A percentile compares a stretch with the other conserved stretches of the same genome.
Evolutionary conservation across 192 early-diverging fungal genomes (phyloP).

Genomic region (Umbelopsis sp.): DNA sequence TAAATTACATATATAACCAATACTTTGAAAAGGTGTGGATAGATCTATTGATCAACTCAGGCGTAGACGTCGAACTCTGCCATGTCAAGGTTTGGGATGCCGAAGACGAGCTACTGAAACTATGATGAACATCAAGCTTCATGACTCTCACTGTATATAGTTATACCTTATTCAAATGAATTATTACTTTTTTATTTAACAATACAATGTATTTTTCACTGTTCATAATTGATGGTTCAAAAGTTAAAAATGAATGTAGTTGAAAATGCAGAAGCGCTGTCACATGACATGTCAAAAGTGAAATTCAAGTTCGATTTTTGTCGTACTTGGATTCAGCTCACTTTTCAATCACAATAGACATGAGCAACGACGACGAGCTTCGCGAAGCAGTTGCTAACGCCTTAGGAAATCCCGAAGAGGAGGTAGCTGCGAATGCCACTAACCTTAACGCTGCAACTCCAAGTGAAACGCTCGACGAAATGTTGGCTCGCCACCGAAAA

Average conservation of each 20-base stretch:
- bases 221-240: too few species aligned
- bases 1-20: too few species aligned
- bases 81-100: slow-evolving; percentile 49
- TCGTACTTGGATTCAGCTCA: background rate
- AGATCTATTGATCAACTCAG: slow-evolving; percentile 52
- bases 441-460: background rate
- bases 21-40: slow-evolving; percentile 52
- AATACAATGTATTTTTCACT: too few species aligned
- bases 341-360: background rate
- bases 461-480: slow-evolving; percentile 60
- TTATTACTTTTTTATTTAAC: background rate
- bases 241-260: too few species aligned
- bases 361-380: slow-evolving; percentile 5
- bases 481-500: slow-evolving; percentile 71
- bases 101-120: slow-evolving; percentile 27
- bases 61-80: slow-evolving; percentile 65
- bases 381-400: background rate
- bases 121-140: background rate
- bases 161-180: background rate
- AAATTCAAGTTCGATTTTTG: background rate
- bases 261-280: too few species aligned
- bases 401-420: background rate
- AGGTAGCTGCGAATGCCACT: background rate
- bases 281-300: too few species aligned
- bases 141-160: background rate